Conservation (phyloP, 306 rosid genomes). For the Vachellia collinsii region DNA sequence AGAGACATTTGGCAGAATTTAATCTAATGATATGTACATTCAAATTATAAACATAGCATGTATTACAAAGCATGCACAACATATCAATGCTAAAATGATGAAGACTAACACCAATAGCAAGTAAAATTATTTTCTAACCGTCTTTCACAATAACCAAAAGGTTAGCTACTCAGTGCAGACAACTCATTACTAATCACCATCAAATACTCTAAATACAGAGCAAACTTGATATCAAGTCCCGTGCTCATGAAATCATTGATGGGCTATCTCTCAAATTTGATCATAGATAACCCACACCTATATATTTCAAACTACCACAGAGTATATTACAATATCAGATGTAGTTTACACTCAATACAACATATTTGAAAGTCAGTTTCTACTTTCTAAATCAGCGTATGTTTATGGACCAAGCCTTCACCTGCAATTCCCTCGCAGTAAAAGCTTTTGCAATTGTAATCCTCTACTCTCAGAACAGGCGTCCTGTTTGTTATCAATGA, state of each 20-base stretch:
- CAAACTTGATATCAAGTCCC: neutral
- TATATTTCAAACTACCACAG: constrained; percentile 15
- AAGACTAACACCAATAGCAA: constrained; percentile 14
- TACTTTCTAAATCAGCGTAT: neutral
- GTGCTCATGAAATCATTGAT: neutral
- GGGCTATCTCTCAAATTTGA: constrained; percentile 1
- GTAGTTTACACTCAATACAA: neutral
- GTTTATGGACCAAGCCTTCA: neutral
- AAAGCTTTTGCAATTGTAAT: neutral
- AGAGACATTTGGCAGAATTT: constrained; percentile 26
- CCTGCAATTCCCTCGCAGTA: neutral
- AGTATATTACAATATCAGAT: neutral
- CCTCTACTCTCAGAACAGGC: neutral
- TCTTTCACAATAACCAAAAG: neutral
- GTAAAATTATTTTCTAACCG: neutral
- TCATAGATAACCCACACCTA: constrained; percentile 2
- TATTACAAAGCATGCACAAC: neutral
- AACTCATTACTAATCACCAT: neutral
- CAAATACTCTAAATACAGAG: neutral
- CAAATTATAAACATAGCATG: neutral
- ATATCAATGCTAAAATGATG: neutral
- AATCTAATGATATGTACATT: neutral
- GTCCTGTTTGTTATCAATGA: neutral
- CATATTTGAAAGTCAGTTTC: constrained; percentile 3
- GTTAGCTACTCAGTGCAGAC: neutral